Conservation (phyloP, 352 stramenopile genomes). For the Phytopythium oedochilum region DNA sequence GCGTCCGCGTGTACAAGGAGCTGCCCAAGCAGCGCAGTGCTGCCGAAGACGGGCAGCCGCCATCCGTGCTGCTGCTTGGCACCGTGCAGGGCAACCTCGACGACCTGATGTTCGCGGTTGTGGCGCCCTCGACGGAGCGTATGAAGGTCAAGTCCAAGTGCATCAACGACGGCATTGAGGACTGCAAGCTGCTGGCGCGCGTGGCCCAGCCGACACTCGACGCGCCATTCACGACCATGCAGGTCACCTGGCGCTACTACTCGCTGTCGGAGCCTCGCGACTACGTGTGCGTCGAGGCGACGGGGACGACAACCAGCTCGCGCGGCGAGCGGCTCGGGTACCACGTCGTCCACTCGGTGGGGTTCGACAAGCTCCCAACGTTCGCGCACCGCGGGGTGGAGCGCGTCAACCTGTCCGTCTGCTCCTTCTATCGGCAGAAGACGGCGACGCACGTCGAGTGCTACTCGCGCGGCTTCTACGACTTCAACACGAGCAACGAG, state of each 20-base stretch:
- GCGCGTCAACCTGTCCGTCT: constrained; percentile 39
- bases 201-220: constrained; percentile 29
- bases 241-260: constrained; percentile 30
- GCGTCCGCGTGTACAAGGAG: constrained; percentile 32
- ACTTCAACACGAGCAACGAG: constrained; percentile 30
- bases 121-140: constrained; percentile 27
- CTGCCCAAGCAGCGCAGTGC: constrained; percentile 17
- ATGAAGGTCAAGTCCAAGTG: constrained; percentile 32
- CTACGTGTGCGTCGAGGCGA: constrained; percentile 31
- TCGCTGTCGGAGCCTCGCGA: constrained; percentile 27
- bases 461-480: constrained; percentile 27
- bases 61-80: constrained; percentile 25
- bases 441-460: constrained; percentile 21
- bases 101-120: constrained; percentile 38
- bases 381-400: constrained; percentile 23
- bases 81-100: constrained; percentile 37
- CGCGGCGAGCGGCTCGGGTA: constrained; percentile 26
- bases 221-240: constrained; percentile 31
- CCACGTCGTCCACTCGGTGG: constrained; percentile 33
- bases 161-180: constrained; percentile 22
- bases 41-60: constrained; percentile 11
- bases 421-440: constrained; percentile 36
- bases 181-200: constrained; percentile 21
- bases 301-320: constrained; percentile 14
- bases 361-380: constrained; percentile 23